Percentiles rank a stretch among this genome's conserved stretches.
phyloP scores from a whole-genome alignment of 1,139 yeast species.

The Saccharomyces hybrid region DNA sequence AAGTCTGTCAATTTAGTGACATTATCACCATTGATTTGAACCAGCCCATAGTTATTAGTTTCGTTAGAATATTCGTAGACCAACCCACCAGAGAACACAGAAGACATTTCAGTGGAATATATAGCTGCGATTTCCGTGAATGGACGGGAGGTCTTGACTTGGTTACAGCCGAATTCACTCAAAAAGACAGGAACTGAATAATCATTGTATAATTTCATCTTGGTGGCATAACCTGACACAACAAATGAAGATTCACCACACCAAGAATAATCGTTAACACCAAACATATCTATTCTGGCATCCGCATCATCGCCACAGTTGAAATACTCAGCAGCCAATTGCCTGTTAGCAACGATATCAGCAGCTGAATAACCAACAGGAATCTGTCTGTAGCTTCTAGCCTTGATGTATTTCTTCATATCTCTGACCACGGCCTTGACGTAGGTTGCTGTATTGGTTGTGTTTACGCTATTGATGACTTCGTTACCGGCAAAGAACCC shows the following conservation, averaged over 20 bases:
- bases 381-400: slow-evolving; percentile 56
- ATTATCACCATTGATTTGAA: slow-evolving; percentile 37
- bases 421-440: slow-evolving; percentile 90
- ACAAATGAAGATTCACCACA: slow-evolving; percentile 69
- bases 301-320: slow-evolving; percentile 65
- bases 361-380: slow-evolving; percentile 90
- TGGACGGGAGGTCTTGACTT: slow-evolving; percentile 41
- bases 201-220: slow-evolving; percentile 56
- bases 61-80: slow-evolving; percentile 75
- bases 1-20: slow-evolving; percentile 47
- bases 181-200: slow-evolving; percentile 77
- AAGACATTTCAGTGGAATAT: slow-evolving; percentile 56
- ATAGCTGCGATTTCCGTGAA: slow-evolving; percentile 59
- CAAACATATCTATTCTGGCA: slow-evolving; percentile 71
- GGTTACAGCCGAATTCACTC: slow-evolving; percentile 91
- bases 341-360: slow-evolving; percentile 67
- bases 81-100: slow-evolving; percentile 71
- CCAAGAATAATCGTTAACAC: slow-evolving; percentile 93
- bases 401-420: slow-evolving; percentile 64
- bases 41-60: slow-evolving; percentile 58
- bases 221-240: slow-evolving; percentile 63
- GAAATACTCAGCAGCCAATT: slow-evolving; percentile 69
- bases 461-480: slow-evolving; percentile 67
- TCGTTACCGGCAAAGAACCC: slow-evolving; percentile 95
- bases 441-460: slow-evolving; percentile 73